phyloP scores from a whole-genome alignment of 345 rosid species.

The Citrus australasica region DNA sequence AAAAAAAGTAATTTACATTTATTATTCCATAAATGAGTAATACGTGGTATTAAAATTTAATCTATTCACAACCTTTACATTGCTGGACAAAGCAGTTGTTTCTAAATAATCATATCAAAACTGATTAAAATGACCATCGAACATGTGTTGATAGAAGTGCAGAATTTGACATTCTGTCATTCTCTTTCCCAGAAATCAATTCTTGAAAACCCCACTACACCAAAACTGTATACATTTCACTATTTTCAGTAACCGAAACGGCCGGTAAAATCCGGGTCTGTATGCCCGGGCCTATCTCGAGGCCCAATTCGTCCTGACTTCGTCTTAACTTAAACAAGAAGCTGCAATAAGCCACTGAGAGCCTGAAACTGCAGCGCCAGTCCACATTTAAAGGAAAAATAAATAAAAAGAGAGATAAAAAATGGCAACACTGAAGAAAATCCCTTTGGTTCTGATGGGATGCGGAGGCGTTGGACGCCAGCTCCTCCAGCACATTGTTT shows the following conservation, averaged over 20 bases:
- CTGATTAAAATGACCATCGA: background rate
- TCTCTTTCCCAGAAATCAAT: too few species aligned
- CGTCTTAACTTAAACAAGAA: background rate
- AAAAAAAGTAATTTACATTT: too few species aligned
- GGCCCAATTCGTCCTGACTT: background rate
- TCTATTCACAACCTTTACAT: too few species aligned
- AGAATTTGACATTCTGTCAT: background rate
- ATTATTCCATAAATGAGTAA: fast-evolving
- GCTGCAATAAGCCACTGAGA: too few species aligned
- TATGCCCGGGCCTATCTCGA: background rate
- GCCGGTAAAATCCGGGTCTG: background rate
- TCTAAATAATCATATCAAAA: too few species aligned
- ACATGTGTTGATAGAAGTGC: background rate
- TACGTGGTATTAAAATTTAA: too few species aligned
- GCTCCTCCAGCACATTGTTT: conserved; percentile 76
- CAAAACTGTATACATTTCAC: background rate
- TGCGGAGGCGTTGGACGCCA: conserved; percentile 95
- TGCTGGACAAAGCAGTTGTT: background rate
- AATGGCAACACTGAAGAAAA: conserved; percentile 47
- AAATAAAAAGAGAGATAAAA: background rate
- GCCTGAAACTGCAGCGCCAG: background rate
- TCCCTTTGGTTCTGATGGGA: conserved; percentile 68
- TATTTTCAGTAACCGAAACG: too few species aligned
- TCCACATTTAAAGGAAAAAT: too few species aligned
- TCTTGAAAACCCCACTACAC: background rate